A percentile compares a stretch with the other conserved stretches of the same genome.
Conservation (phyloP, 371 early-diverging fungal species). For the Mucor irregularis region DNA sequence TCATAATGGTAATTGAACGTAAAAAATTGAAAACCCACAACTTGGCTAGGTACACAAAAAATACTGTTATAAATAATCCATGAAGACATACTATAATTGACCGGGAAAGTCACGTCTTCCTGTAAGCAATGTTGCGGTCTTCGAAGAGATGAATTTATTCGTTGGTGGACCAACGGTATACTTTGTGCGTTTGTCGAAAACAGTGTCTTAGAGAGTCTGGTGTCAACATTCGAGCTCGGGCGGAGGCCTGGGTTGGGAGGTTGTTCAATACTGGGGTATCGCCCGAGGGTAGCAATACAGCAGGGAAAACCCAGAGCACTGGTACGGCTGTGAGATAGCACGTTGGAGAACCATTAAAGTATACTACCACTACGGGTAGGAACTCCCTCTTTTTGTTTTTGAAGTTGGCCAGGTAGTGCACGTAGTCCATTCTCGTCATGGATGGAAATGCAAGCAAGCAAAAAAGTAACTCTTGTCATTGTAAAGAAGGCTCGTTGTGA, state of each 20-base stretch:
- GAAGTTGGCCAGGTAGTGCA: too few relatives aligned
- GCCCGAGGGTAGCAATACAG: constrained; percentile 66
- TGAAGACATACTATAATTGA: too few relatives aligned
- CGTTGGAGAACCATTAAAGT: constrained; percentile 49
- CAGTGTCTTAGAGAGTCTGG: constrained; percentile 54
- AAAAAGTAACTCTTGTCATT: too few relatives aligned
- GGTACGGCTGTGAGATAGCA: constrained; percentile 58
- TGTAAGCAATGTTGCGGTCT: constrained; percentile 53
- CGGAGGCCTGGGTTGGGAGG: constrained; percentile 47
- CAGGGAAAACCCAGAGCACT: constrained; percentile 64
- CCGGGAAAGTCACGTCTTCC: constrained; percentile 44
- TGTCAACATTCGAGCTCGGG: constrained; percentile 52
- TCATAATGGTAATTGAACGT: too few relatives aligned
- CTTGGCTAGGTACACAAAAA: too few relatives aligned
- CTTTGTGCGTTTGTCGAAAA: constrained; percentile 41
- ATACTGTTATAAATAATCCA: too few relatives aligned
- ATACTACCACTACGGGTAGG: constrained; percentile 40
- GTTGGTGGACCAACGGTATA: constrained; percentile 41
- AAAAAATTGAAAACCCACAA: too few relatives aligned
- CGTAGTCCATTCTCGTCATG: too few relatives aligned
- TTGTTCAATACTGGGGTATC: constrained; percentile 55
- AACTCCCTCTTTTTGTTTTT: constrained; percentile 45
- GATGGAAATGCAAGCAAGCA: too few relatives aligned
- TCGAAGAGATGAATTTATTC: constrained; percentile 48
- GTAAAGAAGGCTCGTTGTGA: too few relatives aligned